These are phyloP conservation scores for Thyridium curvatum DNA, from an alignment of 2,329 filamentous ascomycete species.

Conservation along the genomic window DNA sequence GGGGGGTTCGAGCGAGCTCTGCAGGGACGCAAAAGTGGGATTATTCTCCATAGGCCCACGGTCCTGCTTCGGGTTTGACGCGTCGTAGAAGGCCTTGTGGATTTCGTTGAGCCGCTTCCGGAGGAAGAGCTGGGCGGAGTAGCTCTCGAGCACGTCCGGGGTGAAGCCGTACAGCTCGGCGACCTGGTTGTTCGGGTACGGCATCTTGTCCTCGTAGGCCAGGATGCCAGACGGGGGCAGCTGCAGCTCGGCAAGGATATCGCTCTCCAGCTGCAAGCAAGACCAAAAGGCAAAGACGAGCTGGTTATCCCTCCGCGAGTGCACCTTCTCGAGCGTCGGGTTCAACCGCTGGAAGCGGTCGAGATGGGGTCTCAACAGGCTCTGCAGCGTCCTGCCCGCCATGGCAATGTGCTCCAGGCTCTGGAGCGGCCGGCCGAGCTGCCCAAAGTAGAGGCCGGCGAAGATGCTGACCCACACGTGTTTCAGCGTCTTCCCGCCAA, in stretches of 20 bases:
- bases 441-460: constrained; percentile 82
- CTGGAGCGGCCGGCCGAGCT: constrained; percentile 79
- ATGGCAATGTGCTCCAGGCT: constrained; percentile 62
- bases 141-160: constrained; percentile 48
- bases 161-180: constrained; percentile 37
- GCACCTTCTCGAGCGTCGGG: constrained; percentile 22
- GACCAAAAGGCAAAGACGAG: constrained; percentile 84
- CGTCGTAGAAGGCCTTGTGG: constrained; percentile 50
- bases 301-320: constrained; percentile 51
- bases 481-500: constrained; percentile 71
- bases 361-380: constrained; percentile 65
- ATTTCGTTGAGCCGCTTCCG: constrained; percentile 59
- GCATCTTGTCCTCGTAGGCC: constrained; percentile 57
- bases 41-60: constrained; percentile 20
- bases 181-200: constrained; percentile 53
- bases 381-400: constrained; percentile 54
- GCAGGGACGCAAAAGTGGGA: constrained; percentile 37
- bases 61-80: constrained; percentile 21
- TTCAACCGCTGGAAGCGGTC: constrained; percentile 39
- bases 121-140: constrained; percentile 57
- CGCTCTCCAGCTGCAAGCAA: constrained; percentile 87
- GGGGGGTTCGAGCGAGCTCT: constrained; percentile 15
- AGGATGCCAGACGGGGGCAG: constrained; percentile 55
- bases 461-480: constrained; percentile 82
- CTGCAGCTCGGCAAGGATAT: constrained; percentile 82